Conservation (phyloP, 768 basidiomycete species). For the Suillus discolor region DNA sequence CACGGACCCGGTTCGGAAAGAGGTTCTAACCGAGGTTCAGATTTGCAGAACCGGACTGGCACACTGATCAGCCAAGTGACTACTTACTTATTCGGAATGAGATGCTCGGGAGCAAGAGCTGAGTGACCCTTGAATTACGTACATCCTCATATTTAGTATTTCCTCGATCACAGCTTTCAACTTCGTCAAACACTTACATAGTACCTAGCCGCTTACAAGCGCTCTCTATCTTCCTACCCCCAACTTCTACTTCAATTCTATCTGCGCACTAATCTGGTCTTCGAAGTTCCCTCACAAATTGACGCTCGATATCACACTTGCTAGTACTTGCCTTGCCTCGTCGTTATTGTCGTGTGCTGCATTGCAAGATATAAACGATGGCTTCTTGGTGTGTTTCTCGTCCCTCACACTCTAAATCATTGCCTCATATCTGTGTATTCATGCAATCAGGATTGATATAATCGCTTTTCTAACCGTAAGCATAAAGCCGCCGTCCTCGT, state of each 20-base stretch:
- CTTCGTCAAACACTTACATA: background rate
- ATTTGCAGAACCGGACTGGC: no score
- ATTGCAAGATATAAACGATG: constrained; percentile 18
- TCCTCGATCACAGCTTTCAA: background rate
- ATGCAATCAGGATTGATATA: constrained; percentile 41
- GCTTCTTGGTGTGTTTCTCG: constrained; percentile 10
- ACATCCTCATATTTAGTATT: no score
- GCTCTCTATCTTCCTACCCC: background rate
- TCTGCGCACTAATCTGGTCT: background rate
- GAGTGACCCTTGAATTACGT: no score
- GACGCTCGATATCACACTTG: background rate
- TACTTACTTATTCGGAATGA: no score
- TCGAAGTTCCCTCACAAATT: background rate
- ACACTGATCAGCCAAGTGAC: no score
- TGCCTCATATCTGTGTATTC: background rate
- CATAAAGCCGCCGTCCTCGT: background rate
- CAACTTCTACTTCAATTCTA: background rate
- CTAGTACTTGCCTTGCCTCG: background rate
- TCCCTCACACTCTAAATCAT: background rate
- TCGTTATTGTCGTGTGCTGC: background rate
- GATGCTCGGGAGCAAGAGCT: no score
- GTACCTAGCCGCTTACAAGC: background rate
- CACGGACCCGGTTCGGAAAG: no score
- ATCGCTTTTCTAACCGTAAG: constrained; percentile 44
- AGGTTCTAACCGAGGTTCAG: no score